Evolutionary conservation across 2,329 filamentous ascomycete genomes (phyloP), one percentile per base, ranked within the genome.

Genomic region (Alternaria brassicae): DNA sequence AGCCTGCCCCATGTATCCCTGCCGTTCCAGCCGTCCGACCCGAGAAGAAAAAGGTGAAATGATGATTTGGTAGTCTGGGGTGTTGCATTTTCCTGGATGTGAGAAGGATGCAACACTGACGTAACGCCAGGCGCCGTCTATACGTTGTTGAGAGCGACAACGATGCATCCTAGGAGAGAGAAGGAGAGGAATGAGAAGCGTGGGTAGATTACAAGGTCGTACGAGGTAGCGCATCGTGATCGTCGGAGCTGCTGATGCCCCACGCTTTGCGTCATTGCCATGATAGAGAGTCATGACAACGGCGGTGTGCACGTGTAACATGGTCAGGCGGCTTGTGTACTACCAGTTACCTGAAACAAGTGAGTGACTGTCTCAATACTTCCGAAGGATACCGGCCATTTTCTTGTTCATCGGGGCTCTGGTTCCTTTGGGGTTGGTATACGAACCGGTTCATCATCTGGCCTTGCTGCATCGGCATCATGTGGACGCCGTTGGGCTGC

Each of bases 401-500:
- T 30, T 74, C 69, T 64, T 69, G 65, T 58, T 72, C 63, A 56
- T 63, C 66, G 56, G 65, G 66, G 66, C 67, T 67, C 44, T 61
- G 52, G 32, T 61, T 58, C 59, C 63, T 58, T 47, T 64, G 60
- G 54, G 65, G 28, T 56, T 70, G 70, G 57, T 67, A 72, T 69
- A 74, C 74, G 68, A 73, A 76, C 74, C 74, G 74, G 65, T 75
- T 74, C 72, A 75, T 74, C 75, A 77, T 76, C 61, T 75, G 73
- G 56, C 71, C 72, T 39, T 68, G 69, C 50, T 75, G 73, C 76
- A 78, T 78, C 17, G 72, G 73, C 75, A 79, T 78, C 76, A 79
- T 78, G 49, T 71, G 78, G 45, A 79, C 76, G 34, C 77, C 77
- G 50, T 79, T 80, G 10, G 75, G 77, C 60, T 75, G 76, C 59